phyloP scores from a whole-genome alignment of 768 basidiomycete genomes.

The Boletus rufocinnamomeus region DNA sequence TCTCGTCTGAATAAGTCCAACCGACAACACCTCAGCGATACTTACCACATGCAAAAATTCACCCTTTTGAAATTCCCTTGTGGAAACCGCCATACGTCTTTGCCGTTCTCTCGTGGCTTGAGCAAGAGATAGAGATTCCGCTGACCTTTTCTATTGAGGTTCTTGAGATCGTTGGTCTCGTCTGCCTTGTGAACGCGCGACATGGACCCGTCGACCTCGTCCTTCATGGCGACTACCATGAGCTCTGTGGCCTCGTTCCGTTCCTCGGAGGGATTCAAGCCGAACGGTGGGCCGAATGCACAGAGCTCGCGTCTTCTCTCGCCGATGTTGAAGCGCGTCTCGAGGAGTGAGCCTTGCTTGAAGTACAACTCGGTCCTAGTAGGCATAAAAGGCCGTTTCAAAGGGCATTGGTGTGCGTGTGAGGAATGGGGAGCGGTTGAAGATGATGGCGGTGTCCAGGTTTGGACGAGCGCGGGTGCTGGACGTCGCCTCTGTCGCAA shows the following conservation, averaged over 20 bases:
- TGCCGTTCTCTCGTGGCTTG: slow-evolving; percentile 46
- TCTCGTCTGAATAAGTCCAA: not conserved
- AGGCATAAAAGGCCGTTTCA: slow-evolving; percentile 81
- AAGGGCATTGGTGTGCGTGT: slow-evolving; percentile 72
- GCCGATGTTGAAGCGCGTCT: too few species aligned
- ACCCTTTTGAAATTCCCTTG: slow-evolving; percentile 59
- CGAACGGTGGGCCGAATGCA: too few species aligned
- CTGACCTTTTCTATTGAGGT: slow-evolving; percentile 79
- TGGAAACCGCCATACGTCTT: slow-evolving; percentile 81
- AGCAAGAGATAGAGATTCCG: slow-evolving; percentile 80
- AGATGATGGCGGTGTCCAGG: slow-evolving; percentile 60
- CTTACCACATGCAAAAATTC: slow-evolving; percentile 80
- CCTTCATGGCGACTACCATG: too few species aligned
- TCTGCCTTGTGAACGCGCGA: slow-evolving; percentile 52
- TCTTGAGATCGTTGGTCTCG: slow-evolving; percentile 57
- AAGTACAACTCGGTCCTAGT: too few species aligned
- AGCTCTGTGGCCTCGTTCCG: too few species aligned
- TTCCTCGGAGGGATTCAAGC: too few species aligned
- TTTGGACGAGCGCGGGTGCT: slow-evolving; percentile 30
- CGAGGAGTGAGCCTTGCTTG: too few species aligned
- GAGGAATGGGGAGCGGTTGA: slow-evolving; percentile 77
- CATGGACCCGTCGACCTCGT: slow-evolving; percentile 30
- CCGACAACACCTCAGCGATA: not conserved
- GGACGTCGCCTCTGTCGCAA: slow-evolving; percentile 44
- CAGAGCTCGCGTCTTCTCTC: too few species aligned